Evolutionary conservation across 2,329 filamentous ascomycete species (phyloP).

Genomic region (Tympanopsis confertula): DNA sequence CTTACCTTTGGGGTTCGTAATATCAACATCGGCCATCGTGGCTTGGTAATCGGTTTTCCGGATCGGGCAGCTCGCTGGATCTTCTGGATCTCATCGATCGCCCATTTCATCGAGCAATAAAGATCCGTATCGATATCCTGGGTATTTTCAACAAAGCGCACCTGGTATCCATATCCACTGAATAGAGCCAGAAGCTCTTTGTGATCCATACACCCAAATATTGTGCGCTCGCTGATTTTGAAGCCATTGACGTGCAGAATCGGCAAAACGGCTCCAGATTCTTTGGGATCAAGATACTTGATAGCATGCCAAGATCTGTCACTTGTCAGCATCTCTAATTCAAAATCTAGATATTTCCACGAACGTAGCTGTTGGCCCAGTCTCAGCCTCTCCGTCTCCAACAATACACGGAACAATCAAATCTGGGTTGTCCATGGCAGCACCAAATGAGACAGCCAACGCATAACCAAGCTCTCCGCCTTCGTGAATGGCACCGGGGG

Average conservation of each 20-base stretch:
- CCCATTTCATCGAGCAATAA: constrained; percentile 46
- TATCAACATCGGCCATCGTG: constrained; percentile 54
- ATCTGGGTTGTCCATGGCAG: constrained; percentile 57
- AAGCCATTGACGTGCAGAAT: constrained; percentile 60
- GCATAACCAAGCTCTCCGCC: constrained; percentile 62
- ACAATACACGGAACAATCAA: constrained; percentile 49
- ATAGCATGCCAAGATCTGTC: constrained; percentile 52
- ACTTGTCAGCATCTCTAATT: neutral
- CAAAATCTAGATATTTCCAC: constrained; percentile 13
- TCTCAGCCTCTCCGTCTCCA: constrained; percentile 55
- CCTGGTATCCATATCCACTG: constrained; percentile 55
- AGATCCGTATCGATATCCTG: constrained; percentile 50
- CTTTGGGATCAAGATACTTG: constrained; percentile 54
- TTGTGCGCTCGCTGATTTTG: constrained; percentile 59
- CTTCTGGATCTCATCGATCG: constrained; percentile 43
- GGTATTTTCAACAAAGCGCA: constrained; percentile 46
- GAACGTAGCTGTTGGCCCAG: constrained; percentile 49
- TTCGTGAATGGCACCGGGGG: constrained; percentile 56
- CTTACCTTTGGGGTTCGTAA: constrained; percentile 45
- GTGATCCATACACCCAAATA: constrained; percentile 60
- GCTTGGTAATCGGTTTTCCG: constrained; percentile 49
- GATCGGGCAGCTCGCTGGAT: constrained; percentile 51
- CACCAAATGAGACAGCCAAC: constrained; percentile 52
- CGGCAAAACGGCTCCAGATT: constrained; percentile 55
- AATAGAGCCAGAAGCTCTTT: constrained; percentile 50